Evolutionary conservation across 345 rosid species (phyloP), one percentile per base, ranked within the genome.

Genomic region (Rhizophora mangle): DNA sequence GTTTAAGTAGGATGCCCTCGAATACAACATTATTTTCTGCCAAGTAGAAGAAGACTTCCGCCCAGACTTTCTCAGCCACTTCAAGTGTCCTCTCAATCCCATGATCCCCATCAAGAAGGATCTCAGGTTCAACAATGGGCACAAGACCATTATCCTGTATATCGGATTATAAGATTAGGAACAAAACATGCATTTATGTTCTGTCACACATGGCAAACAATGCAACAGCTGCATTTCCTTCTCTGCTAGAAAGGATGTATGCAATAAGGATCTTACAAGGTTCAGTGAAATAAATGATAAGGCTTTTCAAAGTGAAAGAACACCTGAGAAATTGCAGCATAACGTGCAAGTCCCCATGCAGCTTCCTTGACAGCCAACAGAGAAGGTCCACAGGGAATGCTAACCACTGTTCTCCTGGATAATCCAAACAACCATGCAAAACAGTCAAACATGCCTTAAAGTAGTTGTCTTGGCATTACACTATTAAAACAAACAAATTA

Each of bases 11-110:
- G 74, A 94, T 94, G 51, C 98, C 98, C 77, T 94, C 98, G 19
- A 91, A 85, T 70, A 81, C 26, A 6, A 94, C 97, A 79, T 91
- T 91, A 85, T 91, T 94, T 78, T 94, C 84, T 4, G 97, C 97
- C 88, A 94, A 78, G 78, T 94, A 91, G 89, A 64, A 91, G 78
- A 94, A 94, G 79, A 94, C 98, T 74, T 94, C 96, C 7, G 96
- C 85, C 98, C 98, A 94, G 68, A 94, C 98, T 81, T 89, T 91
- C 85, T 94, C 96, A 54, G 98, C 98, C 75, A 94, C 98, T 81
- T 86, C 96, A 39, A 91, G 93, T 9, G 97, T 88, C 83, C 96
- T 94, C 74, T 88, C 96, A 59, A 94, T 91, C 16, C 96, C 83
- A 81, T 94, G 97, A 70, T 94, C 97, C 53, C 97, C 98, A 65